phyloP scores from a whole-genome alignment of 169 alveolate species.

The Plasmodium malariae region DNA sequence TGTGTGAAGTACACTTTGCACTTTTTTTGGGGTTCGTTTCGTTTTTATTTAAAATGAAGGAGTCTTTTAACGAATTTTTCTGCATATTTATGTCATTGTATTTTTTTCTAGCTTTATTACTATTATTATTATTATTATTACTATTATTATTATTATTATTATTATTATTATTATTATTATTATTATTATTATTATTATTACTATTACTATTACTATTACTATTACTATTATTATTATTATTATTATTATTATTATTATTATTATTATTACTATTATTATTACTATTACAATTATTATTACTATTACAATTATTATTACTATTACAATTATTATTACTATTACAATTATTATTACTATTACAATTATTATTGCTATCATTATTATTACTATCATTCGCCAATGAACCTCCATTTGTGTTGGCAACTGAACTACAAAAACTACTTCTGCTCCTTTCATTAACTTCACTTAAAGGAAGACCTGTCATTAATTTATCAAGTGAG shows the following conservation, averaged over 20 bases:
- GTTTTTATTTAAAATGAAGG: not conserved
- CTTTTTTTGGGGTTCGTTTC: constrained; percentile 10
- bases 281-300: no score
- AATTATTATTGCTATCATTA: no score
- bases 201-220: no score
- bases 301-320: no score
- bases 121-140: not conserved
- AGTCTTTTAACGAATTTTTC: not conserved
- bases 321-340: no score
- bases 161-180: no score
- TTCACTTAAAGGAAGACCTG: not conserved
- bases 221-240: no score
- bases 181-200: no score
- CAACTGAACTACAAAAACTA: not conserved
- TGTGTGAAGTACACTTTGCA: not conserved
- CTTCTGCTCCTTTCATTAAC: constrained; percentile 10
- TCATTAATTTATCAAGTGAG: constrained; percentile 33
- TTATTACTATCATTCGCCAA: not conserved
- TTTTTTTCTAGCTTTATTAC: constrained; percentile 14
- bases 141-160: no score
- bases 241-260: no score
- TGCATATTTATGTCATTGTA: not conserved
- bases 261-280: no score
- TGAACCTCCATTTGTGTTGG: not conserved
- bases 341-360: no score